Evolutionary conservation across 1,284 basidiomycete genomes (phyloP).

Genomic region (Cutaneotrichosporon cavernicola): DNA sequence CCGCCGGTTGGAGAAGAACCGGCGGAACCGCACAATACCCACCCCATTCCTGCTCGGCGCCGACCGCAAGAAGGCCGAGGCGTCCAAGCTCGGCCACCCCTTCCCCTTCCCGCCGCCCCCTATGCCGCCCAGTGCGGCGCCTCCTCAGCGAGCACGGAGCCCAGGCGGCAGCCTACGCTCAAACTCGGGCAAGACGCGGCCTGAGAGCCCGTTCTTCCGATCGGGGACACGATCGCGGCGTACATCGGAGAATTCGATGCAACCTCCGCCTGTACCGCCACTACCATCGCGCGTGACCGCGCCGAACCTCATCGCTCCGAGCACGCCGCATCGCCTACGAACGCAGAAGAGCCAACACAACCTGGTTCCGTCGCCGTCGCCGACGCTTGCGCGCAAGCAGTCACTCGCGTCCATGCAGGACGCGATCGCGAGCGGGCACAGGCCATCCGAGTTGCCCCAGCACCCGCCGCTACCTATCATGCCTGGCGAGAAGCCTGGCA

Average conservation of each 20-base stretch:
- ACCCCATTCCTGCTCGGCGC: slow-evolving; percentile 24
- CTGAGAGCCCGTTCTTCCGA: slow-evolving; percentile 10
- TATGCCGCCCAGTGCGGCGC: background rate
- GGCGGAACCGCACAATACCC: slow-evolving; percentile 25
- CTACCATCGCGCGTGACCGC: slow-evolving; percentile 2
- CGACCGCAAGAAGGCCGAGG: slow-evolving; percentile 16
- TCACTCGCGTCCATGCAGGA: slow-evolving; percentile 45
- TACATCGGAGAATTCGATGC: slow-evolving; percentile 11
- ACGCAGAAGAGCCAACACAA: slow-evolving; percentile 49
- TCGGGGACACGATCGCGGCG: background rate
- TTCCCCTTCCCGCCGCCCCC: background rate
- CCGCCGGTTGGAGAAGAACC: slow-evolving; percentile 34
- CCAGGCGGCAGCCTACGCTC: slow-evolving; percentile 10
- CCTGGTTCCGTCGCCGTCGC: slow-evolving; percentile 29
- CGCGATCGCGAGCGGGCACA: slow-evolving; percentile 29
- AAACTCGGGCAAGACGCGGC: slow-evolving; percentile 2
- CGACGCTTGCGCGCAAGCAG: slow-evolving; percentile 43
- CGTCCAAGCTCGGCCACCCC: slow-evolving; percentile 7
- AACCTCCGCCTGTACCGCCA: slow-evolving; percentile 20
- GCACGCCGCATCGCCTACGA: slow-evolving; percentile 36
- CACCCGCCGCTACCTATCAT: background rate
- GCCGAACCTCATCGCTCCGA: background rate
- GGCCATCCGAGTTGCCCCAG: background rate
- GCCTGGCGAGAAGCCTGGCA: slow-evolving; percentile 13
- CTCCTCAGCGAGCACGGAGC: background rate